Percentiles rank a stretch among this genome's conserved stretches.
These are phyloP conservation scores for Gaillardinia entomophila DNA, from an alignment of 805 yeast species.

Conservation along the genomic window DNA sequence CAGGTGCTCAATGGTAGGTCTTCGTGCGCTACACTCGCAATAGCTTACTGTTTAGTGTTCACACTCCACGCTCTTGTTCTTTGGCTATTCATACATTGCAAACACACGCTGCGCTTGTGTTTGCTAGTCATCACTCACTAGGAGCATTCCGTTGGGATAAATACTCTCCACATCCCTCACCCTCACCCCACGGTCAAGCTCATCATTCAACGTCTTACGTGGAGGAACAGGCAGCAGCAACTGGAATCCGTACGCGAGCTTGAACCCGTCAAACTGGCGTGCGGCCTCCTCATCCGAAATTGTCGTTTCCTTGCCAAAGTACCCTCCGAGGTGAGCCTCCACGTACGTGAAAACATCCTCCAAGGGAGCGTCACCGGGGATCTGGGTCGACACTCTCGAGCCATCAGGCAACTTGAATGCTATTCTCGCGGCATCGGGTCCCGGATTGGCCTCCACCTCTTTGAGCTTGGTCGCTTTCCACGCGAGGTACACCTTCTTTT, in stretches of 20 bases:
- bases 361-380: conserved; percentile 23
- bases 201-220: conserved; percentile 21
- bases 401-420: conserved; percentile 68
- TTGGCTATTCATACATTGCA: no score
- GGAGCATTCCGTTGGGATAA: conserved; percentile 47
- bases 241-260: conserved; percentile 22
- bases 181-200: conserved; percentile 22
- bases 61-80: background rate
- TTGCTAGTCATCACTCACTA: conserved; percentile 52
- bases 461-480: conserved; percentile 23
- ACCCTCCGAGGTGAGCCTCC: conserved; percentile 37
- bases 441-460: conserved; percentile 12
- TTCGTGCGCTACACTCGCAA: no score
- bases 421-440: conserved; percentile 43
- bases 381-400: conserved; percentile 39
- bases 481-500: conserved; percentile 33
- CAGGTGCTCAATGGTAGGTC: no score
- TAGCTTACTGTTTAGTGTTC: no score
- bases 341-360: conserved; percentile 30
- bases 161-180: conserved; percentile 57
- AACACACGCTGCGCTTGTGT: no score
- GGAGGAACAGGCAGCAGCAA: conserved; percentile 37
- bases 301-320: conserved; percentile 17
- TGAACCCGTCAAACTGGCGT: conserved; percentile 16
- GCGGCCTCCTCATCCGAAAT: conserved; percentile 17